Evolutionary conservation across 805 yeast genomes (phyloP), one percentile per base, ranked within the genome.

Genomic region (Lipomyces lipofer): DNA sequence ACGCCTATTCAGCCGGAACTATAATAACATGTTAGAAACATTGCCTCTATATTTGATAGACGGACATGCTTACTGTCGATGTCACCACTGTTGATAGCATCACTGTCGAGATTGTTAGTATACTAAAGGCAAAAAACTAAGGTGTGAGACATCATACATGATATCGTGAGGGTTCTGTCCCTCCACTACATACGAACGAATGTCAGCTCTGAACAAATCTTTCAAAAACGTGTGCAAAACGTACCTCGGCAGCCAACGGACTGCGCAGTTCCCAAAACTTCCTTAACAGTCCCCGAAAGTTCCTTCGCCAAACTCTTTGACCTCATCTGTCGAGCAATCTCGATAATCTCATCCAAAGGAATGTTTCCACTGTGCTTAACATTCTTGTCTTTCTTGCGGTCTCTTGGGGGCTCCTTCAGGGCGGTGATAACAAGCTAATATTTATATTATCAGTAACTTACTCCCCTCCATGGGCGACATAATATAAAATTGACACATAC

Each of bases 341-440:
- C 96, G 77, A 82, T 82, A 79, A 94, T 88, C 80, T 92, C 97
- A 73, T 90, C 95, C 72, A 94, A 83, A 72, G 96, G 89, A 73
- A 94, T 84, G 92, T 92, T 94, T 83, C 99, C 99, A 76, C 84
- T 85, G 88, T 94, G 99, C 85, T 91, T 90, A 78, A 94, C 88
- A 83, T 94, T 92, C 94, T 94, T 94, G 76, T 94, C 98, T 95
- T 94, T 94, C 95, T 94, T 94, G 84, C 97, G 86, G 86, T 94
- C 99, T 88, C 99, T 92, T 75, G 97, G 97, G 69, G 99, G 90
- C 84, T 94, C 99, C 85, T 94, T 94, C 75, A 94, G 84, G 69
- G 99, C 99, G 76, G 97, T 89, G 79, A 94, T 94, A 76, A 94
- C 97, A 73, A 94, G 85, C 47, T 30, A 29, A n/a, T n/a, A n/a